Percentiles rank a stretch among this genome's conserved stretches.
Conservation (phyloP, 495 filamentous ascomycete genomes). For the Glonium stellatum region DNA sequence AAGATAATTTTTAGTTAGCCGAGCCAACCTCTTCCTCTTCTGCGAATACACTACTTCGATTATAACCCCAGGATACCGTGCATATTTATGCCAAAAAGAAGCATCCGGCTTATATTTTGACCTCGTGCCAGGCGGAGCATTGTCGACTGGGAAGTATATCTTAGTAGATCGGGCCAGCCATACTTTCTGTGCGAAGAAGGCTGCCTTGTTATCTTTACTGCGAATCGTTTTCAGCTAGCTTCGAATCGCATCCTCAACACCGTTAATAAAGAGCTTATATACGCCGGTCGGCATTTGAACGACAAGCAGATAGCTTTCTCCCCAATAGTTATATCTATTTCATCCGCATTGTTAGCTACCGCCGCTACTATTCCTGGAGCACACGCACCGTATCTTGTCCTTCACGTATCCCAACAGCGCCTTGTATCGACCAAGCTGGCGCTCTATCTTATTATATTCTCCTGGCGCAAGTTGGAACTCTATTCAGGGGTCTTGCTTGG, state of each 20-base stretch:
- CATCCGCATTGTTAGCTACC: not conserved
- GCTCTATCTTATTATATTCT: constrained; percentile 25
- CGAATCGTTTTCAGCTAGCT: constrained; percentile 13
- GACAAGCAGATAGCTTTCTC: not conserved
- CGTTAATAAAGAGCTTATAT: constrained; percentile 1
- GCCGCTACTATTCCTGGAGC: not conserved
- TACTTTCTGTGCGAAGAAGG: constrained; percentile 13
- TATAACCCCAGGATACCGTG: constrained; percentile 32
- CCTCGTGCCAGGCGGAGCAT: constrained; percentile 9
- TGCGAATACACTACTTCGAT: constrained; percentile 38
- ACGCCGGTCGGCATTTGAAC: not conserved
- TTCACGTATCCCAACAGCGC: constrained; percentile 12
- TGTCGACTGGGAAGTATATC: constrained; percentile 11
- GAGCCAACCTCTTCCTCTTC: constrained; percentile 29
- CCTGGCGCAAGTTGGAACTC: constrained; percentile 17
- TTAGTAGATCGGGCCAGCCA: constrained; percentile 11
- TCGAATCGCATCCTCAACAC: not conserved
- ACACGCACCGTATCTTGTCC: too few species aligned
- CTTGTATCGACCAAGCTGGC: constrained; percentile 14
- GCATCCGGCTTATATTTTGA: constrained; percentile 32
- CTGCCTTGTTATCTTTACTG: not conserved
- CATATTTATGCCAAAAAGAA: constrained; percentile 29
- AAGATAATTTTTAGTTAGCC: constrained; percentile 34
- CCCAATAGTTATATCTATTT: not conserved
- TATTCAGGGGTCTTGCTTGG: constrained; percentile 13